Percentiles rank a stretch among this genome's conserved stretches.
phyloP scores from a whole-genome alignment of 1,284 basidiomycete genomes.

The Puccinia polysora region DNA sequence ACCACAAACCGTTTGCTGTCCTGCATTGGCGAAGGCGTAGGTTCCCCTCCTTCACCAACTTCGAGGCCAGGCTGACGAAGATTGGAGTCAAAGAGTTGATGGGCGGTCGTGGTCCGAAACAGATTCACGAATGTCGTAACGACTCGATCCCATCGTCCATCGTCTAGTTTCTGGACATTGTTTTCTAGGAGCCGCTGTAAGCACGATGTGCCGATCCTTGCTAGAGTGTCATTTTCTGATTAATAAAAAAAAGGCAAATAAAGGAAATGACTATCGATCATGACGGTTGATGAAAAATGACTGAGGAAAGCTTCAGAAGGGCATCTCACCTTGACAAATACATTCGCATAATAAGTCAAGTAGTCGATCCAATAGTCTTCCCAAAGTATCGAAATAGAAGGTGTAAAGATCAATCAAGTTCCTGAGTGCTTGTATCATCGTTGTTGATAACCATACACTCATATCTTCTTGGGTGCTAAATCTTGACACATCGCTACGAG shows the following conservation, averaged over 20 bases:
- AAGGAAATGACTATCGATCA: not conserved
- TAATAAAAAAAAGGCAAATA: not conserved
- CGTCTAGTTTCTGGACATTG: conserved; percentile 82
- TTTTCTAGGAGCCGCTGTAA: conserved; percentile 91
- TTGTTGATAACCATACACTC: conserved; percentile 99
- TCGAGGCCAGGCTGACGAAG: conserved; percentile 62
- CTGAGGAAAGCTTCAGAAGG: too few species aligned
- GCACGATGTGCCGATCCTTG: conserved; percentile 95
- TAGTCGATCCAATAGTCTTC: conserved; percentile 81
- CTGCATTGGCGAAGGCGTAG: conserved; percentile 33
- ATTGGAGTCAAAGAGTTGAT: conserved; percentile 90
- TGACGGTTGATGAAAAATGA: too few species aligned
- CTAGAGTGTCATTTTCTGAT: conserved; percentile 92
- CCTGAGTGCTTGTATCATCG: conserved; percentile 95
- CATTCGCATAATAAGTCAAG: conserved; percentile 91
- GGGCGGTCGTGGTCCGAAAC: conserved; percentile 94
- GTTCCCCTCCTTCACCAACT: conserved; percentile 38
- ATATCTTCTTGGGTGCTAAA: conserved; percentile 97
- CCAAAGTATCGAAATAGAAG: conserved; percentile 87
- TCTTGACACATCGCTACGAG: conserved; percentile 70
- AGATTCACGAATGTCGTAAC: conserved; percentile 89
- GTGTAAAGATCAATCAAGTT: conserved; percentile 96
- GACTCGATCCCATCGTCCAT: conserved; percentile 83
- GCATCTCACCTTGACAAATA: conserved; percentile 85
- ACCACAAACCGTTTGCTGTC: conserved; percentile 63